Conservation (phyloP, 176 grass and related monocot species). For the Bolboschoenus planiculmis region DNA sequence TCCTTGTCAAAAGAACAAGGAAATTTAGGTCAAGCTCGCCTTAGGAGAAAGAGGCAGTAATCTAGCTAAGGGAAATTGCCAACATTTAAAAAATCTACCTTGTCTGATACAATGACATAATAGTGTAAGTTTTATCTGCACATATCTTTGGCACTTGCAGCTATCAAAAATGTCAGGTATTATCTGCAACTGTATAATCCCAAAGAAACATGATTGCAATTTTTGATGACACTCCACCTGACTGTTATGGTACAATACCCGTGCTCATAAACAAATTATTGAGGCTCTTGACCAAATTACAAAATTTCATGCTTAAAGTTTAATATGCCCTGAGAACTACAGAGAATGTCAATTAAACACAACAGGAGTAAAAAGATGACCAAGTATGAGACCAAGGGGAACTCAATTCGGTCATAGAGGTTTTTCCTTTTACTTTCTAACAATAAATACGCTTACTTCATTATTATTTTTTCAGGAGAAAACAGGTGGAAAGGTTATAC, state of each 20-base stretch:
- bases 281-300: not conserved
- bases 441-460: not conserved
- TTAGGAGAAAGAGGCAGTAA: not conserved
- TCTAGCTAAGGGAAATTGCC: not conserved
- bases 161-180: not conserved
- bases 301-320: not conserved
- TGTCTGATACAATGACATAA: not conserved
- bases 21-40: too few relatives aligned
- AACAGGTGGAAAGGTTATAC: constrained; percentile 83
- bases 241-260: not conserved
- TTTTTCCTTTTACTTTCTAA: not conserved
- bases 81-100: not conserved
- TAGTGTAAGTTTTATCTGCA: not conserved
- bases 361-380: not conserved
- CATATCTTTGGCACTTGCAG: not conserved
- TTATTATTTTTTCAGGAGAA: constrained; percentile 52
- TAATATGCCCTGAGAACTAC: not conserved
- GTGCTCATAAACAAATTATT: not conserved
- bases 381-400: not conserved
- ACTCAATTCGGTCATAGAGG: not conserved
- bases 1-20: too few relatives aligned
- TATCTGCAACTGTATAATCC: not conserved
- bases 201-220: not conserved
- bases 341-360: not conserved
- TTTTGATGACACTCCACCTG: not conserved